Evolutionary conservation across 1,284 basidiomycete species (phyloP).

Genomic region (Ustilago cynodontis): DNA sequence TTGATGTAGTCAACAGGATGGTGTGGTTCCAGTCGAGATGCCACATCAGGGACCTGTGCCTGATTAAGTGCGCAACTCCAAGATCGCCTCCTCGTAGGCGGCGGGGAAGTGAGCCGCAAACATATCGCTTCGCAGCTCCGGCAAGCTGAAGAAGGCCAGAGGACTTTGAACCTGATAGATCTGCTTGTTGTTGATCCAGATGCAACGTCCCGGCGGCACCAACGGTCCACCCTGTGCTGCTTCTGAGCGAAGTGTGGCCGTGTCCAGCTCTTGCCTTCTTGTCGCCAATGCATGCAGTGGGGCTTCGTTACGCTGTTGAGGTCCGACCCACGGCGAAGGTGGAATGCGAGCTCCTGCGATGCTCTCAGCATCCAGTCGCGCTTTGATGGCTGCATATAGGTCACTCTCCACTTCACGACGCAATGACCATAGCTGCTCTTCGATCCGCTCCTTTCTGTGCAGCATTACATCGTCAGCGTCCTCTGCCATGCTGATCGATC

Average conservation of each 20-base stretch:
- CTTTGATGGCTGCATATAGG: constrained; percentile 63
- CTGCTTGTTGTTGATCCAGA: constrained; percentile 59
- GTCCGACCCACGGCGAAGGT: constrained; percentile 64
- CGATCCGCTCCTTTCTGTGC: constrained; percentile 59
- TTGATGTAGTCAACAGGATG: no score
- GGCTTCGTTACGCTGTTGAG: constrained; percentile 42
- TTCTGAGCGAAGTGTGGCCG: constrained; percentile 61
- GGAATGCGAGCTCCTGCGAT: constrained; percentile 31
- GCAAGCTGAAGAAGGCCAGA: constrained; percentile 65
- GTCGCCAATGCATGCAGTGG: constrained; percentile 63
- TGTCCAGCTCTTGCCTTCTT: constrained; percentile 60
- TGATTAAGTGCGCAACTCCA: constrained; percentile 29
- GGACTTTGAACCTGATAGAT: constrained; percentile 62
- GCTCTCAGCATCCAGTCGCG: constrained; percentile 40
- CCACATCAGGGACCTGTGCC: not conserved
- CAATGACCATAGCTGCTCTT: constrained; percentile 64
- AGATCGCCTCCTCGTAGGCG: constrained; percentile 65
- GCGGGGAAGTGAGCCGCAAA: constrained; percentile 67
- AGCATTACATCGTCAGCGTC: constrained; percentile 61
- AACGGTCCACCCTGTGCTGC: constrained; percentile 60
- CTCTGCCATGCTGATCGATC: constrained; percentile 43
- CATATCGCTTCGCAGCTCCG: constrained; percentile 59
- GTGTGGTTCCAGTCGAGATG: not conserved
- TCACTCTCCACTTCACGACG: constrained; percentile 67
- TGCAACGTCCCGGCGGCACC: constrained; percentile 60